These are phyloP conservation scores for Amauroascus verrucosus DNA, from an alignment of 2,329 filamentous ascomycete species.

Conservation along the genomic window DNA sequence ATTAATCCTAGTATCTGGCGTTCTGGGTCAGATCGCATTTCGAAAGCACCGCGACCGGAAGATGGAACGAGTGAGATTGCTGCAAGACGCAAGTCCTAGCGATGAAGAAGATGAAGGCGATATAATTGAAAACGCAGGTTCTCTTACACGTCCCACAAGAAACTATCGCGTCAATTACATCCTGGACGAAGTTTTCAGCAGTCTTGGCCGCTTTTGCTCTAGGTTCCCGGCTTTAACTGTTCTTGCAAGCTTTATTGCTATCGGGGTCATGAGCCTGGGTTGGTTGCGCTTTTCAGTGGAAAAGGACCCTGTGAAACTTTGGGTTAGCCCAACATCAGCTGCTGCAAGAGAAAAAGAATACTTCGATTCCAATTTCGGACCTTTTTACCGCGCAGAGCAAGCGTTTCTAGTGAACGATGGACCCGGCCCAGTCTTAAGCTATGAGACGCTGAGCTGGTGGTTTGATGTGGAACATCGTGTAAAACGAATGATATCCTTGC, in stretches of 20 bases:
- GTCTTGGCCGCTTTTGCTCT: conserved; percentile 69
- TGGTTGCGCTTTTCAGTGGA: conserved; percentile 87
- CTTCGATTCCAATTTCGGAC: conserved; percentile 86
- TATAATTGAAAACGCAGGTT: conserved; percentile 62
- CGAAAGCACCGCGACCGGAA: conserved; percentile 62
- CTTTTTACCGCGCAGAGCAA: conserved; percentile 91
- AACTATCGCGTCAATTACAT: conserved; percentile 76
- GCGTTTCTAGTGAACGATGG: conserved; percentile 86
- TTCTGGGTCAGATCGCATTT: conserved; percentile 67
- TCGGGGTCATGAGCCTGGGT: conserved; percentile 70
- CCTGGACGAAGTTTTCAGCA: conserved; percentile 69
- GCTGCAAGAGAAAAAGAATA: conserved; percentile 89
- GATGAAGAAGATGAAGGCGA: conserved; percentile 94
- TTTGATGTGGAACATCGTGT: conserved; percentile 76
- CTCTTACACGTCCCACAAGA: conserved; percentile 67
- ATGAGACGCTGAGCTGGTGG: conserved; percentile 89
- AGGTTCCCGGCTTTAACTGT: conserved; percentile 80
- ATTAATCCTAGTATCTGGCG: conserved; percentile 52
- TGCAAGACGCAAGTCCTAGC: conserved; percentile 73
- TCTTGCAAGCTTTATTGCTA: conserved; percentile 58
- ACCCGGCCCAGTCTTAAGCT: conserved; percentile 68
- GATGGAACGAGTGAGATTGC: conserved; percentile 70
- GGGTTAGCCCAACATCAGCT: conserved; percentile 89
- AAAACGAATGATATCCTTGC: conserved; percentile 57
- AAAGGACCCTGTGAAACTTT: conserved; percentile 77